Evolutionary conservation across 140 eudicot species (phyloP), one percentile per base, ranked within the genome.

Genomic region (Bidens hawaiensis): DNA sequence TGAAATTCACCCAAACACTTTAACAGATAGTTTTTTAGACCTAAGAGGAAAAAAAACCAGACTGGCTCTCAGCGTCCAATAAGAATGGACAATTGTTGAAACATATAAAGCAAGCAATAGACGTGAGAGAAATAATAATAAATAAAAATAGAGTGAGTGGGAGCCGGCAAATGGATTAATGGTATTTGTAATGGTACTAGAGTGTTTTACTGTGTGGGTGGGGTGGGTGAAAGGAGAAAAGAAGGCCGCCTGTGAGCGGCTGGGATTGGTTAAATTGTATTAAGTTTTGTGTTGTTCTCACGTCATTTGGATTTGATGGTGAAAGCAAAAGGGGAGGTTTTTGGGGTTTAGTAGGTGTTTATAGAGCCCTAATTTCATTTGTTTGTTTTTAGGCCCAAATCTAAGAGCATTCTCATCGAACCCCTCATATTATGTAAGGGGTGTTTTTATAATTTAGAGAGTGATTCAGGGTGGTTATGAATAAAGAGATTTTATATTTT

Each of bases 221-320:
- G 15, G 36, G 67, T 47, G 46, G 41, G 67, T 47, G 83, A 25
- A 28, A 76, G 72, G 74, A 53, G 78, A 51, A 57, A 71, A 53
- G 40, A 80, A 30, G 71, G 75, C 75, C 73, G 78, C 58, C 78
- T 65, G 54, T 21, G 50, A 74, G 73, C 80, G 75, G 75, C 79
- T 36, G n/a, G 13, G 30, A 33, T 53, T 58, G 31, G 40, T 49
- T n/a, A 41, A 47, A 49, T 46, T 58, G 71, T 33, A 62, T 75
- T 75, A 62, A 52, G 80, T 67, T 75, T 16, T 67, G 52, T 59
- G 74, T 41, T 75, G 70, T 61, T 61, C 61, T 47, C 21, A 59
- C 24, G 38, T 27, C 5, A 21, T 36, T 74, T 74, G 69, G 69
- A 58, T 53, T 53, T 1, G 48, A 53, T 30, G 8, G 49, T 3